Conservation (phyloP, 345 rosid species). For the Barbarea vulgaris region DNA sequence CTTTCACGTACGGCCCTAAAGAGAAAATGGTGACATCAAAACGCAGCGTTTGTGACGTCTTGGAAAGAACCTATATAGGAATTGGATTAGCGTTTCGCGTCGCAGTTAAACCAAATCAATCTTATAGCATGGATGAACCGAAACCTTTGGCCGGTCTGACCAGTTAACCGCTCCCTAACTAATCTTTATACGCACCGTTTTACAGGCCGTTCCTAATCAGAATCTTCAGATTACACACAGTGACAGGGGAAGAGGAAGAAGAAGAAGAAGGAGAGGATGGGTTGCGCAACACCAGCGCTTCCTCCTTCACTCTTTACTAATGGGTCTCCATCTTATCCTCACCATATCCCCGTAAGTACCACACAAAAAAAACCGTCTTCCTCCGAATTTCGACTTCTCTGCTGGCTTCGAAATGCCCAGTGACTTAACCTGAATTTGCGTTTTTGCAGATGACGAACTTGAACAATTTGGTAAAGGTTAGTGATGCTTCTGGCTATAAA, state of each 20-base stretch:
- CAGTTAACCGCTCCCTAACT: not conserved
- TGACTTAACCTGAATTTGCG: slow-evolving; percentile 9
- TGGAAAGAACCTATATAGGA: not conserved
- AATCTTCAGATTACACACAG: slow-evolving; percentile 17
- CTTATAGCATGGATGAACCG: too few species aligned
- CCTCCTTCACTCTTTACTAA: slow-evolving; percentile 42
- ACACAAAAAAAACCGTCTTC: slow-evolving; percentile 15
- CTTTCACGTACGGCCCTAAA: slow-evolving; percentile 26
- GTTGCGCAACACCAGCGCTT: slow-evolving; percentile 39
- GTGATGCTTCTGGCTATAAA: slow-evolving; percentile 44
- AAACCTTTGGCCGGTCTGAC: not conserved
- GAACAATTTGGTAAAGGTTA: slow-evolving; percentile 35
- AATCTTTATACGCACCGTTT: slow-evolving; percentile 19
- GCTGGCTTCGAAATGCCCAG: not conserved
- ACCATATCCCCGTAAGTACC: slow-evolving; percentile 23
- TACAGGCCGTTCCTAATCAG: not conserved
- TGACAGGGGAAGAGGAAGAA: not conserved
- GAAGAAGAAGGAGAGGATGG: slow-evolving; percentile 39
- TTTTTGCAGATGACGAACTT: slow-evolving; percentile 29
- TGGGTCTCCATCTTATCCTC: slow-evolving; percentile 37
- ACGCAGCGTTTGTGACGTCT: slow-evolving; percentile 21
- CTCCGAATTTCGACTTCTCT: not conserved
- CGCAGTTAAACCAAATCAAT: not conserved
- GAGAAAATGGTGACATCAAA: not conserved
- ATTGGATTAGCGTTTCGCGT: slow-evolving; percentile 14